These are phyloP conservation scores for Monilinia fructicola DNA, from an alignment of 2,329 filamentous ascomycete genomes.

Conservation along the genomic window DNA sequence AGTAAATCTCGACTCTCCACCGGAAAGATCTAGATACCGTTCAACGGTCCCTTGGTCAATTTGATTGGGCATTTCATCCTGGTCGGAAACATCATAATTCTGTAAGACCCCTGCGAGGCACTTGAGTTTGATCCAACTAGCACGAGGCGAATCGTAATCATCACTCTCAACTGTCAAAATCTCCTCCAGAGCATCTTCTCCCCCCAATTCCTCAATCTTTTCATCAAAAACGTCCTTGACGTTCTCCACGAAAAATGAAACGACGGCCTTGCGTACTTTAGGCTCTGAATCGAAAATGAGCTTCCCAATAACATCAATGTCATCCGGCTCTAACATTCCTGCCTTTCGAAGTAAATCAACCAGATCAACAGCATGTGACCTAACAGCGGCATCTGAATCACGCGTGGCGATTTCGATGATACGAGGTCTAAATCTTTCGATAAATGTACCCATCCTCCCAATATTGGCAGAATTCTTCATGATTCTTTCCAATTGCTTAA, in stretches of 20 bases:
- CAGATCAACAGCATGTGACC: conserved; percentile 76
- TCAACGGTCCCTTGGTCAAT: conserved; percentile 45
- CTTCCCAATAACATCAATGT: conserved; percentile 84
- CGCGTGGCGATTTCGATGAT: conserved; percentile 90
- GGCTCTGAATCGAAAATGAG: conserved; percentile 86
- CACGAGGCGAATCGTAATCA: conserved; percentile 71
- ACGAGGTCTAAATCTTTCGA: conserved; percentile 82
- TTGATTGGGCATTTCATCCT: conserved; percentile 54
- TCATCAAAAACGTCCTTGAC: conserved; percentile 78
- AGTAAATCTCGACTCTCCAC: conserved; percentile 77
- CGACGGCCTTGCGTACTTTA: conserved; percentile 82
- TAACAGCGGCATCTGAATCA: conserved; percentile 78
- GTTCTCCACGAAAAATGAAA: conserved; percentile 85
- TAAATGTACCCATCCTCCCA: conserved; percentile 77
- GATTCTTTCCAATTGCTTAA: conserved; percentile 77
- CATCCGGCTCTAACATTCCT: conserved; percentile 84
- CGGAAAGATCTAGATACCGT: conserved; percentile 56
- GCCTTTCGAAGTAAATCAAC: conserved; percentile 79
- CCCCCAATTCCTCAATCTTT: conserved; percentile 81
- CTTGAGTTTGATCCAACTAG: conserved; percentile 89
- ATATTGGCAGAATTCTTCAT: conserved; percentile 81
- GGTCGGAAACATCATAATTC: conserved; percentile 72
- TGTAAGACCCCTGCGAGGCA: conserved; percentile 81
- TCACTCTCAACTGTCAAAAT: conserved; percentile 68
- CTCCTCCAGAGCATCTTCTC: conserved; percentile 74